Percentiles rank a stretch among this genome's conserved stretches.
These are phyloP conservation scores for Cladosporium sp. DNA, from an alignment of 2,329 filamentous ascomycete species.

Conservation along the genomic window DNA sequence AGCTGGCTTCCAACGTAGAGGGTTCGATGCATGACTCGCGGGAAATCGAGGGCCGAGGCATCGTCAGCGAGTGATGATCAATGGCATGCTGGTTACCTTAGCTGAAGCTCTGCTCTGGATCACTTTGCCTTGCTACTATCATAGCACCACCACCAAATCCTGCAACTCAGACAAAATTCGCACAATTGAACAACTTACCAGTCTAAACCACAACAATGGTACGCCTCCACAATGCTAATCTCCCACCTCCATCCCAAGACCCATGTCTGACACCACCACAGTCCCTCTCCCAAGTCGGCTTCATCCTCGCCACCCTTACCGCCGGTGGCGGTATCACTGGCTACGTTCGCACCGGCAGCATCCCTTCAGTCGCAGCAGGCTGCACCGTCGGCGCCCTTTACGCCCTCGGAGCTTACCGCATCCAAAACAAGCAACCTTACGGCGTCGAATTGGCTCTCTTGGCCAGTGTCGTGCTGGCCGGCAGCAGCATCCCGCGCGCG, in stretches of 20 bases:
- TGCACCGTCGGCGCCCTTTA: slow-evolving; percentile 76
- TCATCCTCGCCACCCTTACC: slow-evolving; percentile 74
- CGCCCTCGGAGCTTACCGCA: slow-evolving; percentile 73
- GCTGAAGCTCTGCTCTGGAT: neutral
- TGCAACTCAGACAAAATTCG: neutral
- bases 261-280: slow-evolving; percentile 6
- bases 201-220: neutral
- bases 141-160: neutral
- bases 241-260: neutral
- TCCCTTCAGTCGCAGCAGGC: slow-evolving; percentile 83
- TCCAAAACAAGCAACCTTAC: slow-evolving; percentile 70
- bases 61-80: neutral
- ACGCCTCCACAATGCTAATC: neutral
- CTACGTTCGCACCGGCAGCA: slow-evolving; percentile 76
- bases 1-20: slow-evolving; percentile 3
- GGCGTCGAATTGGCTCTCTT: slow-evolving; percentile 86
- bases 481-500: slow-evolving; percentile 79
- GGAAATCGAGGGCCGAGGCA: neutral
- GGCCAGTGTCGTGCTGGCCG: slow-evolving; percentile 78
- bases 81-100: neutral
- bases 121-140: neutral
- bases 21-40: slow-evolving; percentile 1
- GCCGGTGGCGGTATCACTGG: slow-evolving; percentile 83
- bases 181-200: neutral
- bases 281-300: slow-evolving; percentile 53